Base-by-base conservation (phyloP, 768 basidiomycete species). In the Saitozyma podzolica region DNA sequence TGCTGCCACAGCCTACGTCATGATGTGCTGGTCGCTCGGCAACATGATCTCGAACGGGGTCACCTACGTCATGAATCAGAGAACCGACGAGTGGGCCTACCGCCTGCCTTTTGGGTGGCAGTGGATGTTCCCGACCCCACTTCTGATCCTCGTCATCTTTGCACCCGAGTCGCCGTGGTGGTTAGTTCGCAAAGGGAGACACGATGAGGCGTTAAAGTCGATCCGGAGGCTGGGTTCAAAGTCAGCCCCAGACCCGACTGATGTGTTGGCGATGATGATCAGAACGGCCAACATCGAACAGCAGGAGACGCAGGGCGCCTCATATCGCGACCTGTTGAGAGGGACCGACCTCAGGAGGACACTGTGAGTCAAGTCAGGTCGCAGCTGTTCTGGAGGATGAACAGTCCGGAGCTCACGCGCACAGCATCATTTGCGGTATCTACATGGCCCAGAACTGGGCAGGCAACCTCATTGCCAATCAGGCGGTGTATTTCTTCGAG, bases 11-110 rank as follows among this genome's bases (percentile, higher is more conserved):
- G 71, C 71, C 49, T 63, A 73, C 37, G 52, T 75, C n/a, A 74
- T 77, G 58, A 63, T 74, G 56, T 78, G 72, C 64, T 78, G 77
- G 77, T 70, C 74, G 16, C 63, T 78, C 56, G 78, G 78, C 8
- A 68, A 66, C 64, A 68, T 79, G 54, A 73, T 77, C 54, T 70
- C 74, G 17, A 69, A 69, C 20, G 75, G 66, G 1, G 76, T 79
- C 51, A 65, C 70, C 29, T 75, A 73, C 55, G 57, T 59, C 1
- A 69, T 71, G 56, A 64, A 75, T 17, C 75, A 71, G 63, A 67
- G 47, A 68, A 69, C 47, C 56, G 70, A 68, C 9, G 40, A 47
- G 11, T 13, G 7, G 37, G 14, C 45, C 7, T 48, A 17, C n/a
- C 14, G 13, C 40, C 62, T 69, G 50, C 68, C 65, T 3, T 70